Base-by-base conservation (phyloP, 1,284 basidiomycete genomes). In the Farysia itapuensis region DNA sequence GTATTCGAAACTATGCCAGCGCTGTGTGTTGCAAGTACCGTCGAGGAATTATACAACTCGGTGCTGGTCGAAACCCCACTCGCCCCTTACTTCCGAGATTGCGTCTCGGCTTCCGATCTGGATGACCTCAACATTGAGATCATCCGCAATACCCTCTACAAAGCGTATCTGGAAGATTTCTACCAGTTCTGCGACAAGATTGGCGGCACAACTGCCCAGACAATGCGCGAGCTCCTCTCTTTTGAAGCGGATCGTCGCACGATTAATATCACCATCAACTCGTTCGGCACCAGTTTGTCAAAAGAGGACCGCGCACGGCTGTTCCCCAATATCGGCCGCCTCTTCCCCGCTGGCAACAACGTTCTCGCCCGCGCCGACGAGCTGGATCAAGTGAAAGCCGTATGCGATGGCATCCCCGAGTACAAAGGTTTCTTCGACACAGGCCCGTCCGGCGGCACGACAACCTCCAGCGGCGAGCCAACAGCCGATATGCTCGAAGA, bases 101-200 rank as follows among this genome's bases (percentile, higher is more conserved):
- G 93, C 78, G 83, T 98, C 34, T 89, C 91, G 19, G 94, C 94
- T 7, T 85, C 89, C 24, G 95, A 99, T 77, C 84, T 99, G 29
- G 95, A 98, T 77, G 95, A 98, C 78, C 85, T 98, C 60, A 97
- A 99, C 81, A 98, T 99, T 71, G 95, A 99, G 81, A 97, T 99
- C 79, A 94, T 99, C 78, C 90, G 95, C 35, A 98, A 98, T 80
- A 93, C 94, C n/a, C 87, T 99, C 35, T 98, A 98, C 84, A 97
- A 96, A 79, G 88, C 93, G 13, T 99, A 99, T 79, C 86, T 99
- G 47, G 94, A 97, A 78, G 95, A 99, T 79, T 99, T 98, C 78
- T 84, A 93, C 80, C 78, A 82, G 54, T 98, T 89, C 79, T 88
- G 86, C 75, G 79, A 83, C 41, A 84, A 85, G 4, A 80, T 98